These are phyloP conservation scores for Globisporangium uncinulatum DNA, from an alignment of 352 stramenopile genomes.

Conservation along the genomic window DNA sequence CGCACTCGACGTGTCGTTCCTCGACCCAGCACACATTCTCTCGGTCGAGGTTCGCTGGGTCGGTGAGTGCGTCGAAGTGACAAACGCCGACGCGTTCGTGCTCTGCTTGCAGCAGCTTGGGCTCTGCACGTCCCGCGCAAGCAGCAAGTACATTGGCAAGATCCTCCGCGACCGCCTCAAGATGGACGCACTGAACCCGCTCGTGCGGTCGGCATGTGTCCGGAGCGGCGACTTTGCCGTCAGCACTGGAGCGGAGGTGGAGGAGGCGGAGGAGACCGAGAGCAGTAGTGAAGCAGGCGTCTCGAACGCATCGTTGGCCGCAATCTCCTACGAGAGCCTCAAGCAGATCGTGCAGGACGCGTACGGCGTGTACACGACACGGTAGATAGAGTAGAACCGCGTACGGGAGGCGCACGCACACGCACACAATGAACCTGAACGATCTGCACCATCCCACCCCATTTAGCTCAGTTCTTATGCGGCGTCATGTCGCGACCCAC, in stretches of 20 bases:
- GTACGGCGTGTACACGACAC: slow-evolving; percentile 36
- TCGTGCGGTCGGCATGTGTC: slow-evolving; percentile 26
- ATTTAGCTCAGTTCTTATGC: too few relatives aligned
- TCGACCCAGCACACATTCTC: slow-evolving; percentile 38
- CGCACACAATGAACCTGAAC: background rate
- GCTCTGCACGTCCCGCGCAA: slow-evolving; percentile 36
- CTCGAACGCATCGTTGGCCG: background rate
- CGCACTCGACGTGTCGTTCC: slow-evolving; percentile 45
- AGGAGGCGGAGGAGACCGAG: background rate
- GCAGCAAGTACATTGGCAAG: slow-evolving; percentile 56
- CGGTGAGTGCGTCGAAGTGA: slow-evolving; percentile 35
- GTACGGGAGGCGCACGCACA: background rate
- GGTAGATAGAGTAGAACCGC: background rate
- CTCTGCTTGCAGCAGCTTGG: slow-evolving; percentile 56
- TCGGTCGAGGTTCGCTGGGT: slow-evolving; percentile 59
- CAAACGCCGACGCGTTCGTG: slow-evolving; percentile 55
- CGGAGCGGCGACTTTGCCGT: slow-evolving; percentile 6
- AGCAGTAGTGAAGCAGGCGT: background rate
- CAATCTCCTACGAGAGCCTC: slow-evolving; percentile 29
- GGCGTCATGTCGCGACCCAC: too few relatives aligned
- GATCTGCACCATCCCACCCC: background rate
- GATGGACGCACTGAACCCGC: slow-evolving; percentile 35
- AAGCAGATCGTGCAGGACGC: slow-evolving; percentile 51
- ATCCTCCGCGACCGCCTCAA: slow-evolving; percentile 51
- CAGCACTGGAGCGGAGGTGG: background rate